phyloP scores from a whole-genome alignment of 2,329 filamentous ascomycete species.

The Dactylella cylindrospora region DNA sequence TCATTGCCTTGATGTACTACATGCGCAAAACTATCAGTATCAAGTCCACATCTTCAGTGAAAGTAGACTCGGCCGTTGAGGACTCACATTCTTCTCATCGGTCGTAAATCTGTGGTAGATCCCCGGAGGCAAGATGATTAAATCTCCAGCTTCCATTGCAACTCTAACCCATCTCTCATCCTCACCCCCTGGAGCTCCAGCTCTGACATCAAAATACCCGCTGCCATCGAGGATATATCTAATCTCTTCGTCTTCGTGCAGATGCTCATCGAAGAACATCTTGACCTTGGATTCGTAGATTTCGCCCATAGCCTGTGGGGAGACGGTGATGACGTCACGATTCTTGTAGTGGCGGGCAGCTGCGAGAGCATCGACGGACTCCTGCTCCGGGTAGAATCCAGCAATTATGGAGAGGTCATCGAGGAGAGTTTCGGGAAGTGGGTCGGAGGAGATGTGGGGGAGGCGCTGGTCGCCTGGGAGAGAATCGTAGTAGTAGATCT shows the following conservation, averaged over 20 bases:
- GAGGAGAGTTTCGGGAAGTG: slow-evolving; percentile 67
- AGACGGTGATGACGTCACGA: slow-evolving; percentile 88
- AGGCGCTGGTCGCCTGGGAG: slow-evolving; percentile 86
- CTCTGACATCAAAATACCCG: slow-evolving; percentile 89
- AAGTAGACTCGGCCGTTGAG: neutral
- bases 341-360: slow-evolving; percentile 81
- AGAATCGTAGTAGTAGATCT: slow-evolving; percentile 39
- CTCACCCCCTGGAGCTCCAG: slow-evolving; percentile 56
- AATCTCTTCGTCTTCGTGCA: slow-evolving; percentile 99
- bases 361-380: slow-evolving; percentile 73
- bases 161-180: slow-evolving; percentile 89
- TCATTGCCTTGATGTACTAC: slow-evolving; percentile 92
- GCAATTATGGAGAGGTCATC: slow-evolving; percentile 77
- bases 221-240: slow-evolving; percentile 84
- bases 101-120: slow-evolving; percentile 99
- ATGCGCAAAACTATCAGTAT: slow-evolving; percentile 5
- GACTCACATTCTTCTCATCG: slow-evolving; percentile 80
- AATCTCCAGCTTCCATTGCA: slow-evolving; percentile 76
- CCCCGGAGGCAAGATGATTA: slow-evolving; percentile 89
- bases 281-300: slow-evolving; percentile 92
- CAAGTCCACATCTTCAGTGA: slow-evolving; percentile 1
- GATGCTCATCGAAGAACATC: slow-evolving; percentile 88
- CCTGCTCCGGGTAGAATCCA: slow-evolving; percentile 65
- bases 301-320: slow-evolving; percentile 78
- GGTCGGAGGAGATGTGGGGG: slow-evolving; percentile 79